Base-by-base conservation (phyloP, 2,329 filamentous ascomycete genomes). In the Aspergillus hiratsukae region DNA sequence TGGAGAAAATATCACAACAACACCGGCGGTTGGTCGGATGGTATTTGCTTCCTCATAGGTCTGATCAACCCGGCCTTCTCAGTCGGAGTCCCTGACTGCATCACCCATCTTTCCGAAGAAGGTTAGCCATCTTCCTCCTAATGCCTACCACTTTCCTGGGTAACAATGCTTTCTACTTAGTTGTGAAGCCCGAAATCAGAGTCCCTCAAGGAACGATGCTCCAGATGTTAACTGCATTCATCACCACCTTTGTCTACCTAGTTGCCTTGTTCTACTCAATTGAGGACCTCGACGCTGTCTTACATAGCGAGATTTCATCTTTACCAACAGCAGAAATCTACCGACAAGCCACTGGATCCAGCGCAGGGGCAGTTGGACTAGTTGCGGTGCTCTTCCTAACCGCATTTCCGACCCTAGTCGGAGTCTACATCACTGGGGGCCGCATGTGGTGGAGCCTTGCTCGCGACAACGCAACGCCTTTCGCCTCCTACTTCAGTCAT, bases 261-360 rank as follows among this genome's bases (percentile, higher is more conserved):
- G 72, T 84, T 14, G 72, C 81, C 6, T 60, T 70, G 1, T 70
- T 70, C 49, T 70, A 70, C 50, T 65, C 65, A 9, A 69, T 70
- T 23, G 53, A 64, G 48, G 67, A 70, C 64, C 77, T 86, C 57
- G 77, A 83, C 62, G 76, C 78, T 23, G 79, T 85, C 48, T 76
- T 83, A 19, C 73, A 75, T 55, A 80, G 79, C 31, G 71, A 49
- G 10, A 62, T 67, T 19, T 53, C 60, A 21, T 62, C 79, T 3
- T 87, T 85, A 62, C 87, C 87, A 0, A 81, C 89, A 11, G 83
- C 85, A 6, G 83, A 86, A 52, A 85, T 90, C 56, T 90, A 89
- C 69, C 76, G 68, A 27, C 83, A 86, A 68, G 82, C 81, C 0
- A 84, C 82, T 0, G 77, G 79, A 0, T 80, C 78, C 1, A 73